Percentiles rank a stretch among this genome's conserved stretches.
phyloP scores from a whole-genome alignment of 495 filamentous ascomycete genomes.

The Massariosphaeria phaeospora region DNA sequence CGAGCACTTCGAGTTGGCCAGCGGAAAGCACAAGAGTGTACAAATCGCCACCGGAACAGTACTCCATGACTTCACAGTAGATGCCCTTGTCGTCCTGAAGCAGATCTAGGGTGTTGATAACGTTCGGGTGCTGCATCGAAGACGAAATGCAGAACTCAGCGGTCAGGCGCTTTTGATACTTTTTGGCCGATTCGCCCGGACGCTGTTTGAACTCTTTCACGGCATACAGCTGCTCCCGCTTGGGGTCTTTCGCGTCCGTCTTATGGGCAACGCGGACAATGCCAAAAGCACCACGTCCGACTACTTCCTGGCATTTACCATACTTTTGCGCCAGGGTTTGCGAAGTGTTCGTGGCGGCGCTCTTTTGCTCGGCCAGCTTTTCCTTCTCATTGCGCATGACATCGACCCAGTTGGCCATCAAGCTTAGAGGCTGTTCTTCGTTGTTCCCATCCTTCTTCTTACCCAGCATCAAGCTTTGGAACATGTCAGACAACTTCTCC shows the following conservation, averaged over 20 bases:
- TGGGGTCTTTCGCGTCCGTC: slow-evolving; percentile 71
- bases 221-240: slow-evolving; percentile 84
- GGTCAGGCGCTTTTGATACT: slow-evolving; percentile 97
- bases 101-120: slow-evolving; percentile 96
- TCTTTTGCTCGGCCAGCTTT: slow-evolving; percentile 68
- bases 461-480: slow-evolving; percentile 71
- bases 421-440: slow-evolving; percentile 77
- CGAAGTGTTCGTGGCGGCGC: slow-evolving; percentile 68
- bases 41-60: slow-evolving; percentile 92
- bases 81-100: slow-evolving; percentile 94
- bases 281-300: slow-evolving; percentile 95
- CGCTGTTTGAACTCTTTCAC: slow-evolving; percentile 97
- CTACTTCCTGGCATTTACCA: slow-evolving; percentile 96
- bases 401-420: slow-evolving; percentile 95
- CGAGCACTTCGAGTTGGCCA: slow-evolving; percentile 84
- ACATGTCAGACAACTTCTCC: slow-evolving; percentile 90
- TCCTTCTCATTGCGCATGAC: slow-evolving; percentile 86
- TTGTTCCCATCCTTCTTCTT: slow-evolving; percentile 67
- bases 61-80: slow-evolving; percentile 99
- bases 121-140: slow-evolving; percentile 91
- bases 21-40: slow-evolving; percentile 92
- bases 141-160: slow-evolving; percentile 99
- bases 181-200: slow-evolving; percentile 88
- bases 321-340: slow-evolving; percentile 91
- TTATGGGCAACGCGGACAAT: slow-evolving; percentile 99